Conservation (phyloP, 495 filamentous ascomycete genomes). For the Platismatia glauca region DNA sequence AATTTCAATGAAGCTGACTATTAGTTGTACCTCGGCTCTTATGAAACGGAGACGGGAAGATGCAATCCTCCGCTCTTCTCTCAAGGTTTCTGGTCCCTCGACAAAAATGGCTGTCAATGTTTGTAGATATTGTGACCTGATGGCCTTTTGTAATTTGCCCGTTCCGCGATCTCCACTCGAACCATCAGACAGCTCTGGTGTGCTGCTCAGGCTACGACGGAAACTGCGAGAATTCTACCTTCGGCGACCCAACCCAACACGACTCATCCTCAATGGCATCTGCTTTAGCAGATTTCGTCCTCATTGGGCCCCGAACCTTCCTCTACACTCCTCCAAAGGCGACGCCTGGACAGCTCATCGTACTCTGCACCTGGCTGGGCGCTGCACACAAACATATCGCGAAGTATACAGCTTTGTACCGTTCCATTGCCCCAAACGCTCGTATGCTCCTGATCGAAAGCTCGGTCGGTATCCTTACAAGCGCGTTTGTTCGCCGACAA, state of each 20-base stretch:
- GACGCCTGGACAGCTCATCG: conserved; percentile 17
- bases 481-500: not conserved
- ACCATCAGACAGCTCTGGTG: not conserved
- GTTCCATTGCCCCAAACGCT: not conserved
- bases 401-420: conserved; percentile 26
- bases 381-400: conserved; percentile 28
- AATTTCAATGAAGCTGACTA: not conserved
- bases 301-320: not conserved
- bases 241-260: not conserved
- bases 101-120: not conserved
- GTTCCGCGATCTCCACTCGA: not conserved
- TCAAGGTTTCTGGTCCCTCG: not conserved
- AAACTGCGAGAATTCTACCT: too few species aligned
- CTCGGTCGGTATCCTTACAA: not conserved
- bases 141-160: not conserved
- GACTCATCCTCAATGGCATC: not conserved
- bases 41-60: not conserved
- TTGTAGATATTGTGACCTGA: not conserved
- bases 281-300: not conserved
- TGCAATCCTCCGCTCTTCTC: not conserved
- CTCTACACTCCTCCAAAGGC: not conserved
- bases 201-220: not conserved
- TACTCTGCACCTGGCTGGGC: conserved; percentile 29
- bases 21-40: not conserved
- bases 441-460: conserved; percentile 1